Evolutionary conservation across 495 filamentous ascomycete genomes (phyloP).

Genomic region (Endocarpon pusillum): DNA sequence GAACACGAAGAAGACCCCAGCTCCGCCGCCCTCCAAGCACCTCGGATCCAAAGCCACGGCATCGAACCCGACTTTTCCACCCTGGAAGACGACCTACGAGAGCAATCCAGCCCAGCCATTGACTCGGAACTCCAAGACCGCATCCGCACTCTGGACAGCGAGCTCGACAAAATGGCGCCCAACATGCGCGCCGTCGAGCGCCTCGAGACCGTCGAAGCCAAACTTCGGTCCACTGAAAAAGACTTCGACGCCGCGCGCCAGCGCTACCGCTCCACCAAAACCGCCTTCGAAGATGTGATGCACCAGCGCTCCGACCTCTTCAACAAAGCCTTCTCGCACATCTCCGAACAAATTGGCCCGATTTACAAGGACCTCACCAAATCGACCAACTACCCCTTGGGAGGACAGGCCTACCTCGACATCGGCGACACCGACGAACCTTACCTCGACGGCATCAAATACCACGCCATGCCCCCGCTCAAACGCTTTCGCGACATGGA

Average conservation of each 20-base stretch:
- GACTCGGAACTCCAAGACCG: conserved; percentile 69
- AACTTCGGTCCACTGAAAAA: conserved; percentile 69
- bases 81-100: conserved; percentile 70
- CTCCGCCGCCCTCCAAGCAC: conserved; percentile 17
- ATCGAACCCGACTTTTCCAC: conserved; percentile 81
- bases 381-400: conserved; percentile 66
- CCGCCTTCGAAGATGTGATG: conserved; percentile 68
- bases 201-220: conserved; percentile 67
- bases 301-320: conserved; percentile 76
- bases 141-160: conserved; percentile 51
- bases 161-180: conserved; percentile 83
- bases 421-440: conserved; percentile 82
- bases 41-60: conserved; percentile 66
- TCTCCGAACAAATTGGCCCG: conserved; percentile 79
- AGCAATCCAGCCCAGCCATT: conserved; percentile 51
- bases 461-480: conserved; percentile 94
- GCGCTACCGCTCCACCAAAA: conserved; percentile 53
- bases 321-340: conserved; percentile 86
- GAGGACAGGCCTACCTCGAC: conserved; percentile 89
- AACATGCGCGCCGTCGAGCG: conserved; percentile 92
- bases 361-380: conserved; percentile 93
- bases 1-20: conserved; percentile 43
- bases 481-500: conserved; percentile 99
- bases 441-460: conserved; percentile 87
- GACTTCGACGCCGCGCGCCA: conserved; percentile 74